These are phyloP conservation scores for Candolleomyces aberdarensis DNA, from an alignment of 768 basidiomycete species.

Conservation along the genomic window DNA sequence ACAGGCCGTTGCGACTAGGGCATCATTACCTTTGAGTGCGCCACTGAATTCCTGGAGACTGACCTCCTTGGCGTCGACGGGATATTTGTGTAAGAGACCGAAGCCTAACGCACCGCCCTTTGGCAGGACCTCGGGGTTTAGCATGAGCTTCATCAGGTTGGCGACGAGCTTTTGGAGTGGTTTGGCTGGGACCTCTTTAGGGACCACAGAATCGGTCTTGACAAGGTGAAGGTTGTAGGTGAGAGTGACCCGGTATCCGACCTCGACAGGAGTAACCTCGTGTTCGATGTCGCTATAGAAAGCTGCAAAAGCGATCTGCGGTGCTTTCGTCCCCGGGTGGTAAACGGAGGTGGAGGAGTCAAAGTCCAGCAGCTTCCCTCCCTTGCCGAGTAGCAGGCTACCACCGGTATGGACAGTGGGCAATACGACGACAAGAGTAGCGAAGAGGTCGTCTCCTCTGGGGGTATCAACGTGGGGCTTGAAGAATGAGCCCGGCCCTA, in stretches of 20 bases:
- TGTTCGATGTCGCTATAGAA: conserved; percentile 41
- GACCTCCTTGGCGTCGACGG: conserved; percentile 13
- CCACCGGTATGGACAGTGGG: conserved; percentile 47
- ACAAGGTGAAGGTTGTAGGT: conserved; percentile 38
- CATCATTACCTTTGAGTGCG: conserved; percentile 30
- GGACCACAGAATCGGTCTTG: not conserved
- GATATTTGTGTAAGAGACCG: conserved; percentile 32
- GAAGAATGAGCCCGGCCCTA: conserved; percentile 45
- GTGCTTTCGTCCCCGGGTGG: conserved; percentile 1
- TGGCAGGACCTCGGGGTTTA: conserved; percentile 24
- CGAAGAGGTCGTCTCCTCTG: conserved; percentile 41
- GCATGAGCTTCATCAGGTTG: conserved; percentile 18
- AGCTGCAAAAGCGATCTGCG: conserved; percentile 31
- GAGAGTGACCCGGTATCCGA: conserved; percentile 38
- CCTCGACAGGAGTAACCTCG: conserved; percentile 31
- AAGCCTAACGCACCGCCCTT: conserved; percentile 32
- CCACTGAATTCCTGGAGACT: conserved; percentile 11
- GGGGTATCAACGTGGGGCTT: conserved; percentile 50
- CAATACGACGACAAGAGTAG: conserved; percentile 48
- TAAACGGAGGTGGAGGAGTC: conserved; percentile 28
- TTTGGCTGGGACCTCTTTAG: not conserved
- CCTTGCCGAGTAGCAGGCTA: conserved; percentile 33
- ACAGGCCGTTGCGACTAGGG: conserved; percentile 17
- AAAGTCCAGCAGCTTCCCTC: conserved; percentile 25
- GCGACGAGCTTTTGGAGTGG: not conserved